Base-by-base conservation (phyloP, 2,329 filamentous ascomycete genomes). In the Alternaria tenuissima region DNA sequence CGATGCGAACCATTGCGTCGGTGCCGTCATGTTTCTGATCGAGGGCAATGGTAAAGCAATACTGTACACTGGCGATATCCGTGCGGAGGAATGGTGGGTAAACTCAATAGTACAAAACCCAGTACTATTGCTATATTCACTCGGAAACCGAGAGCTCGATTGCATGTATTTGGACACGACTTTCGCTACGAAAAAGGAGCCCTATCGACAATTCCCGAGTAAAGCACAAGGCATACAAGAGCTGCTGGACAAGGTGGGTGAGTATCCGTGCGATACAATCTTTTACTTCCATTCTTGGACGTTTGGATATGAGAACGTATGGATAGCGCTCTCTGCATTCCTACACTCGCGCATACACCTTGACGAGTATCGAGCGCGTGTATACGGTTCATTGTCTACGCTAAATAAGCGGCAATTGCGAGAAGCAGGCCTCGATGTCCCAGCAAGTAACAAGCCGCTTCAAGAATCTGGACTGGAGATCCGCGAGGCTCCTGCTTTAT, bases 221-320 rank as follows among this genome's bases (percentile, higher is more conserved):
- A 89, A 97, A 74, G 88, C 90, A 0, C 87, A 94, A 53, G 94
- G 94, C 0, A 81, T 97, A 11, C 81, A 81, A 1, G 91, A 97
- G 71, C 83, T 97, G 0, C 71, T 97, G 1, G 79, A 81, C 5
- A 90, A 93, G 66, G 84, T 97, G 0, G 76, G 80, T 0, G 73
- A 80, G 24, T 96, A 94, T 74, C 90, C 93, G 0, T 63, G 81
- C 1, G 87, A 92, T 39, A 96, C 93, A 0, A 76, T 90, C 1
- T 97, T 97, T 70, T 91, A 96, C 75, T 85, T 98, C 46, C 87
- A 93, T 57, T 87, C 93, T 1, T 97, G 94, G 93, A 97, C 94
- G 0, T 95, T 95, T 73, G 92, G 91, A 0, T 97, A 97, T 64
- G 94, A 98, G 75, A 91, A 96, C 53, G 93, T 97, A 0, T 97